Evolutionary conservation across 1,139 yeast species (phyloP), one percentile per base, ranked within the genome.

Genomic region (Debaryomyces subglobosus): DNA sequence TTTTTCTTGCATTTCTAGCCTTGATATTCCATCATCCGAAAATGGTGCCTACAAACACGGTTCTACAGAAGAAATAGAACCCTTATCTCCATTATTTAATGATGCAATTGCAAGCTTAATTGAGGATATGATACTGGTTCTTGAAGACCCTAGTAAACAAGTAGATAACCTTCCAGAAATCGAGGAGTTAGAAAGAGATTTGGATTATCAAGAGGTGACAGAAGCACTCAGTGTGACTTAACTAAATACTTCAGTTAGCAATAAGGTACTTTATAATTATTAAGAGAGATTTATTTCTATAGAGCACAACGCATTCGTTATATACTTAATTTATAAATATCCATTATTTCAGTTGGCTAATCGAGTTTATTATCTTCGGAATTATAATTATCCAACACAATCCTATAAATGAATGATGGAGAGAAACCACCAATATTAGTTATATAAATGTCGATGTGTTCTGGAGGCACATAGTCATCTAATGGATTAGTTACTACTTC

Each of bases 351-450:
- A 18, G 12, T 12, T 20, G 13, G 13, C 45, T 60, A 72, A 51
- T 74, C 79, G 54, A 85, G 71, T 60, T 79, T 79, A 51, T 82
- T 89, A 68, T 92, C 97, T 60, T 88, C 92, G 44, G 86, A 83
- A 66, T 86, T 86, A 71, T 95, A 95, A 68, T 92, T 91, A 69
- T 95, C 99, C 73, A 92, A 81, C 38, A 94, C 96, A 52, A 94
- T 87, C 71, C 99, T 85, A 70, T 95, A 95, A 47, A 94, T 87
- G 70, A 94, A 95, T 56, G 96, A 90, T 44, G 99, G 99, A 23
- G 98, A 89, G 65, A 89, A 92, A 25, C 98, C 98, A 42, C 99
- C 99, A 52, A 91, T 81, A 64, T 95, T 94, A 16, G 99, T 92
- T 60, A 94, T 89, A 67, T 87, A 91, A 55, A 95, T 89, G 67